These are phyloP conservation scores for Tinospora cordifolia DNA, from an alignment of 164 flowering plant species.

Conservation along the genomic window DNA sequence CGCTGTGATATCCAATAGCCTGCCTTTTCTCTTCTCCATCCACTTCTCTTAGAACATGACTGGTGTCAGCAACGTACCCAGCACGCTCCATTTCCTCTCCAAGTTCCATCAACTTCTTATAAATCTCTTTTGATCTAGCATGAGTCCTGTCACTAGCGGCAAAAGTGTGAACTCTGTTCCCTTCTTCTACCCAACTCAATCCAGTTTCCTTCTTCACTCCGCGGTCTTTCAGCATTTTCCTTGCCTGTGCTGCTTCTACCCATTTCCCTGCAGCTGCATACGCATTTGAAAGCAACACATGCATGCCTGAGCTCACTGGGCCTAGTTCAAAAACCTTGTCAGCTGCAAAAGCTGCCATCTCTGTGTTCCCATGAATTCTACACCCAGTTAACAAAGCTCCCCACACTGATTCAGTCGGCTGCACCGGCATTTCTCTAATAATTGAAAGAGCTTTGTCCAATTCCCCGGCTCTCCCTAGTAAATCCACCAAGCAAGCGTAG, in stretches of 20 bases:
- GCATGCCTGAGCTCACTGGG: slow-evolving; percentile 56
- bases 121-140: slow-evolving; percentile 42
- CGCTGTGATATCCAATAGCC: slow-evolving; percentile 74
- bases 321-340: slow-evolving; percentile 65
- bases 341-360: slow-evolving; percentile 75
- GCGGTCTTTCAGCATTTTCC: slow-evolving; percentile 66
- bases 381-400: slow-evolving; percentile 87
- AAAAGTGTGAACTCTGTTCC: slow-evolving; percentile 71
- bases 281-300: slow-evolving; percentile 68
- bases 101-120: slow-evolving; percentile 59
- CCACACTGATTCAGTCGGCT: slow-evolving; percentile 81
- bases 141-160: slow-evolving; percentile 69
- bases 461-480: slow-evolving; percentile 80
- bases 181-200: slow-evolving; percentile 96
- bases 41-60: slow-evolving; percentile 55
- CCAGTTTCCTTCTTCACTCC: slow-evolving; percentile 91
- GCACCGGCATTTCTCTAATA: slow-evolving; percentile 60
- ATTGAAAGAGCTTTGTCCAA: slow-evolving; percentile 54
- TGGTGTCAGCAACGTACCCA: slow-evolving; percentile 76
- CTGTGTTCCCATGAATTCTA: slow-evolving; percentile 60
- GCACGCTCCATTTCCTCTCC: slow-evolving; percentile 62
- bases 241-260: slow-evolving; percentile 75
- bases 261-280: slow-evolving; percentile 84
- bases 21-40: slow-evolving; percentile 59
- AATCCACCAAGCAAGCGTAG: slow-evolving; percentile 72